Conservation (phyloP, 768 basidiomycete genomes). For the Podaxis rugospora region DNA sequence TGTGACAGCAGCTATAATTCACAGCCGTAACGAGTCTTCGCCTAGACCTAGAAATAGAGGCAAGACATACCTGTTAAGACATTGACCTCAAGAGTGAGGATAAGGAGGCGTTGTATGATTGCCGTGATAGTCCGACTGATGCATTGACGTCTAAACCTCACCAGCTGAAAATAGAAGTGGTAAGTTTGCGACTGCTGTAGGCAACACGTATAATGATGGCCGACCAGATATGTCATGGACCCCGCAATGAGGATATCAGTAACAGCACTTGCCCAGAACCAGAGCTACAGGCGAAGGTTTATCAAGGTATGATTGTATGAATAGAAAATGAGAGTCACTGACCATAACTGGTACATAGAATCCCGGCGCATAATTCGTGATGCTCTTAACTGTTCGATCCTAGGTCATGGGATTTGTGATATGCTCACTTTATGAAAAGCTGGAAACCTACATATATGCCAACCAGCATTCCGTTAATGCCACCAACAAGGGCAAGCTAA, state of each 20-base stretch:
- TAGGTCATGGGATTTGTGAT: neutral
- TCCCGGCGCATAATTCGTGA: neutral
- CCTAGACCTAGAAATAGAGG: neutral
- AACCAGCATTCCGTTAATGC: neutral
- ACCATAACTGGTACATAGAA: neutral
- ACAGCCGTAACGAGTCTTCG: too few relatives aligned
- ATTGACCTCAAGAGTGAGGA: constrained; percentile 1
- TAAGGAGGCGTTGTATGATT: neutral
- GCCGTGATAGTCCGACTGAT: neutral
- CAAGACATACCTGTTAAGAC: neutral
- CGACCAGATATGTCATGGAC: constrained; percentile 3
- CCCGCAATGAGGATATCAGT: neutral
- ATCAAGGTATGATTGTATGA: neutral
- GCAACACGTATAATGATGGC: neutral
- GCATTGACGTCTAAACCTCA: neutral
- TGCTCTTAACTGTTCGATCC: neutral
- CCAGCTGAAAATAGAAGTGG: neutral
- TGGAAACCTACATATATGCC: neutral
- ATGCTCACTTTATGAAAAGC: neutral
- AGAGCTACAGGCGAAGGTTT: neutral
- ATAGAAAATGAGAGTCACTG: neutral
- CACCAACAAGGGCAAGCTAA: neutral
- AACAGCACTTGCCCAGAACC: neutral
- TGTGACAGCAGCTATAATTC: constrained; percentile 1
- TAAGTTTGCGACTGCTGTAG: neutral